Evolutionary conservation across 2,329 filamentous ascomycete species (phyloP).

Genomic region (Colletotrichum sublineola): DNA sequence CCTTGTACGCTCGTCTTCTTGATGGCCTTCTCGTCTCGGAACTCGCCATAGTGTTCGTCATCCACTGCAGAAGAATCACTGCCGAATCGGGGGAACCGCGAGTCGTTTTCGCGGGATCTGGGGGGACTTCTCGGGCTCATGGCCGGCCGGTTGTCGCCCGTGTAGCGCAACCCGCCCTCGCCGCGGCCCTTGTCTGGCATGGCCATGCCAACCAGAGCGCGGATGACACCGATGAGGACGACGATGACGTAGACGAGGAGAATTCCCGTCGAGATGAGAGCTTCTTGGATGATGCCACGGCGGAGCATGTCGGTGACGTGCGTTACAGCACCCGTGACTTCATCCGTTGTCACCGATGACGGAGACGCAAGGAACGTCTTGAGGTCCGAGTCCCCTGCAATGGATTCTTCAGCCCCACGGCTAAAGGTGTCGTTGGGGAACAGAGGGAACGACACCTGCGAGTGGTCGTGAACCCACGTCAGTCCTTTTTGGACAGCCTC

Average conservation of each 20-base stretch:
- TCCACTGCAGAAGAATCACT: slow-evolving; percentile 39
- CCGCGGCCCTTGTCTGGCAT: slow-evolving; percentile 70
- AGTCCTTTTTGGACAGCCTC: slow-evolving; percentile 86
- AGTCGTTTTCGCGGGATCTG: slow-evolving; percentile 35
- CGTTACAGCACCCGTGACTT: slow-evolving; percentile 81
- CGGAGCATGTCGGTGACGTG: slow-evolving; percentile 77
- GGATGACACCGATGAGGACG: slow-evolving; percentile 78
- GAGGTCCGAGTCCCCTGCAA: slow-evolving; percentile 70
- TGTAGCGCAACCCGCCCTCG: slow-evolving; percentile 67
- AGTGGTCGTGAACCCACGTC: slow-evolving; percentile 93
- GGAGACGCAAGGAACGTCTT: slow-evolving; percentile 84
- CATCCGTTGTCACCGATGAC: slow-evolving; percentile 79
- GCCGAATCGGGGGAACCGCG: slow-evolving; percentile 40
- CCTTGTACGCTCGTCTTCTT: slow-evolving; percentile 37
- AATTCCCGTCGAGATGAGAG: slow-evolving; percentile 81
- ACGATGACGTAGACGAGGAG: slow-evolving; percentile 84
- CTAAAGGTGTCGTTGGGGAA: slow-evolving; percentile 88
- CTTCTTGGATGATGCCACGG: slow-evolving; percentile 79
- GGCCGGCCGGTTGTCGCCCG: slow-evolving; percentile 48
- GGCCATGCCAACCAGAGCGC: slow-evolving; percentile 73
- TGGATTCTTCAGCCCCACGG: slow-evolving; percentile 75
- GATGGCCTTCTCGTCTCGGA: slow-evolving; percentile 48
- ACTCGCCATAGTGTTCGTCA: slow-evolving; percentile 42
- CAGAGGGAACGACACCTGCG: slow-evolving; percentile 83
- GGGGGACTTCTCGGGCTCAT: slow-evolving; percentile 47